Percentiles rank a stretch among this genome's conserved stretches.
phyloP scores from a whole-genome alignment of 2,329 filamentous ascomycete species.

The Aspergillus vadensis region DNA sequence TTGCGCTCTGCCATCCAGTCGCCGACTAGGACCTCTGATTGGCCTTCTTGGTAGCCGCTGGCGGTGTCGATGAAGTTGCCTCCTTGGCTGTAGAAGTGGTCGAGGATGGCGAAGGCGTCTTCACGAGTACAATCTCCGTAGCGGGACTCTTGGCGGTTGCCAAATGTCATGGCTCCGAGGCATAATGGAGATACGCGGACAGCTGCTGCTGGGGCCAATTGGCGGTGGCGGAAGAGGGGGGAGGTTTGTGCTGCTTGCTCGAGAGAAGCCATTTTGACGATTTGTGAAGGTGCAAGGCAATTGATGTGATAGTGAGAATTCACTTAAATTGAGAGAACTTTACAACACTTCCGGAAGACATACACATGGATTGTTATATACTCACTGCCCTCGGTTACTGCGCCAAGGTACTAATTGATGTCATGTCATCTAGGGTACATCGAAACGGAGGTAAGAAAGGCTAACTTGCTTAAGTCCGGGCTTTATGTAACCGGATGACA shows the following conservation, averaged over 20 bases:
- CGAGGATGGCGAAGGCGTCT: conserved; percentile 49
- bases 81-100: conserved; percentile 50
- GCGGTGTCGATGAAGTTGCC: conserved; percentile 58
- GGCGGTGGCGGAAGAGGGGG: conserved; percentile 9
- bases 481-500: too few species aligned
- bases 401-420: too few species aligned
- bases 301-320: too few species aligned
- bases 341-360: fast-evolving
- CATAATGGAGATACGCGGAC: conserved; percentile 11
- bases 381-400: too few species aligned
- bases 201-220: conserved; percentile 4
- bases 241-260: neutral
- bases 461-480: too few species aligned
- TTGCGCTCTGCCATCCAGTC: conserved; percentile 52
- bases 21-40: conserved; percentile 52
- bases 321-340: too few species aligned
- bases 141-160: conserved; percentile 23
- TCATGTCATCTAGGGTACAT: too few species aligned
- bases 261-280: too few species aligned
- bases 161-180: conserved; percentile 40
- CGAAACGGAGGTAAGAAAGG: too few species aligned
- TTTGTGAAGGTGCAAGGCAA: too few species aligned
- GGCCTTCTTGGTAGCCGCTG: conserved; percentile 51
- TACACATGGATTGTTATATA: too few species aligned
- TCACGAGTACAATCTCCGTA: conserved; percentile 51